Base-by-base conservation (phyloP, 2,329 filamentous ascomycete species). In the Alternaria sp. region DNA sequence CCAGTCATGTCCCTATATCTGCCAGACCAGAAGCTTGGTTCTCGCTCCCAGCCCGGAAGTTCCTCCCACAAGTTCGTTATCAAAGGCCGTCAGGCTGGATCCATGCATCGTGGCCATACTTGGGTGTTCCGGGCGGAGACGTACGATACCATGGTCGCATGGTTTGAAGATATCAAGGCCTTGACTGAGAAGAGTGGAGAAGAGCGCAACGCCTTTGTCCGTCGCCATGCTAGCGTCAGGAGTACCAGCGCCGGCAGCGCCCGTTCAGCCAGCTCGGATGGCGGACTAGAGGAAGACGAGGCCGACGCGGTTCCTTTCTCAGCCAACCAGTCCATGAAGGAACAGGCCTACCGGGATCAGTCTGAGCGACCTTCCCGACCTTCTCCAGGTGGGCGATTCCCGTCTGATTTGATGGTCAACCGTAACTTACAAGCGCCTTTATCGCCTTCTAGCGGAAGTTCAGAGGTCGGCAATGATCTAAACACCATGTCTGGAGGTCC, bases 51-150 rank as follows among this genome's bases (percentile, higher is more conserved):
- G 64, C 88, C 89, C 62, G 90, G 89, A 52, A 94, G 93, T 12
- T 92, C 91, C 12, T 97, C 93, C 44, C 95, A 97, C 83, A 99
- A 99, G 79, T 99, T 99, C 79, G 93, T 97, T 80, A 89, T 99
- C 74, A 99, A 98, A 81, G 96, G 96, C 47, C 91, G 94, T 64
- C 95, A 98, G 81, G 96, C 93, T 5, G 95, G 96, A 56, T 85
- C 91, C 5, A 93, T 98, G 89, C 96, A 98, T 80, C 92, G 94
- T 66, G 88, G 88, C 32, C 88, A 90, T 75, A 87, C 87, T 43
- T 90, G 88, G 88, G 87, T 90, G 10, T 90, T 90, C 81, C 85
- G 88, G 57, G 88, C 88, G 21, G 88, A 90, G 75, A 86, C 87
- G 3, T 85, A 97, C 79, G 95, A 98, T 71, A 97, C 94, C 13